A percentile compares a stretch with the other conserved stretches of the same genome.
Evolutionary conservation across 805 yeast genomes (phyloP).

Genomic region (Clavispora fructus): DNA sequence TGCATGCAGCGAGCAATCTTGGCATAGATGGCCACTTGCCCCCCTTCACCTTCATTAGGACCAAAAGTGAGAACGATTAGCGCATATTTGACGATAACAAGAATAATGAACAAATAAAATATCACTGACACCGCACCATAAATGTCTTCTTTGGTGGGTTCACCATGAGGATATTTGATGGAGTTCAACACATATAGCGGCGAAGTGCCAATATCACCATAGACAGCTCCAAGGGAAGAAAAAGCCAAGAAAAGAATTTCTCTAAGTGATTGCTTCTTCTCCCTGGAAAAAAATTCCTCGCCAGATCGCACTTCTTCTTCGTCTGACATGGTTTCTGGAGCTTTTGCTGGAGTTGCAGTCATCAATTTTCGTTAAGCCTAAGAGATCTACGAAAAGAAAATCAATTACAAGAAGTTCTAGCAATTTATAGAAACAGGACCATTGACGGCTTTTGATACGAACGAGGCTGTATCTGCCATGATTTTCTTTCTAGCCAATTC

Average conservation of each 20-base stretch:
- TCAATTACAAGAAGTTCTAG: not conserved
- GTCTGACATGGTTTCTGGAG: not conserved
- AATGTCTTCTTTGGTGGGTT: slow-evolving; percentile 36
- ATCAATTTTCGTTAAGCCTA: not conserved
- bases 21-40: slow-evolving; percentile 59
- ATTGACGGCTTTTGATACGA: not conserved
- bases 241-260: slow-evolving; percentile 28
- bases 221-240: slow-evolving; percentile 55
- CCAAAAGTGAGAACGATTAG: slow-evolving; percentile 45
- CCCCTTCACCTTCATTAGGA: slow-evolving; percentile 59
- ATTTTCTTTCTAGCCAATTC: not conserved
- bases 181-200: slow-evolving; percentile 48
- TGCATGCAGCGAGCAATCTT: slow-evolving; percentile 47
- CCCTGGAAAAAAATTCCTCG: not conserved
- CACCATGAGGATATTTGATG: slow-evolving; percentile 19
- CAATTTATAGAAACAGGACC: not conserved
- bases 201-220: slow-evolving; percentile 61
- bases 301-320: not conserved
- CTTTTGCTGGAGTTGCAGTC: not conserved
- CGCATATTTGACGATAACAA: slow-evolving; percentile 50
- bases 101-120: slow-evolving; percentile 49
- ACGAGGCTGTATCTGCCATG: too few species aligned
- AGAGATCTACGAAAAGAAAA: not conserved
- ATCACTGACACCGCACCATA: slow-evolving; percentile 49
- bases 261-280: slow-evolving; percentile 15